Evolutionary conservation across 768 basidiomycete genomes (phyloP), one percentile per base, ranked within the genome.

Genomic region (Podaxis sp.): DNA sequence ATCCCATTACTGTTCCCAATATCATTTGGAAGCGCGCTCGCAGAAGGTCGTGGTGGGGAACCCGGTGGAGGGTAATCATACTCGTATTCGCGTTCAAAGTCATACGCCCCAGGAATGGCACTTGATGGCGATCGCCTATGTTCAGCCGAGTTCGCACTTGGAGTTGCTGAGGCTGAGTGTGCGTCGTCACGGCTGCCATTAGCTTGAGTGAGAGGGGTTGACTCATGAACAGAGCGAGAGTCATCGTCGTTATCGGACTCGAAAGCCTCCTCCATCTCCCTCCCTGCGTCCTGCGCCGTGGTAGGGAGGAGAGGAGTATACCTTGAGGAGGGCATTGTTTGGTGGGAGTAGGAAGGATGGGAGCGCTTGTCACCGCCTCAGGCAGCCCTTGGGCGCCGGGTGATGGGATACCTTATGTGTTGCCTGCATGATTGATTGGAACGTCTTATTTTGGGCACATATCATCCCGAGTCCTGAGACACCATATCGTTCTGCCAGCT

Each of bases 31-130:
- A 84, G 76, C 5, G 88, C 88, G 54, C 73, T 64, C 0, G 82
- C 66, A 5, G 89, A 81, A 0, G 82, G 85, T 0, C 77, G 73
- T 0, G 91, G 90, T 0, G 92, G 91, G 0, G 90, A 90, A 41
- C 91, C 91, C 3, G 92, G 90, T 1, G 92, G 92, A 1, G 91
- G 90, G 40, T 77, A 80, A 65, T 86, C 85, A 68, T 85, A 87
- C 66, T 90, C 88, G 69, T 88, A 90, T 62, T 87, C 86, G 25
- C 89, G 80, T 72, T 94, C 93, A 71, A 94, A 94, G 72, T 94
- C 89, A 74, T 92, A 92, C 2, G 77, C 73, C 27, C 81, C 82
- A 13, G 83, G 78, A 29, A 78, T 70, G 49, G 75, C 73, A 33
- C 53, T 65, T 1, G 71, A 55, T 27, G 24, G 22, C 11, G 66